Conservation (phyloP, 2,329 filamentous ascomycete genomes). For the Tolypocladium endophyticum region DNA sequence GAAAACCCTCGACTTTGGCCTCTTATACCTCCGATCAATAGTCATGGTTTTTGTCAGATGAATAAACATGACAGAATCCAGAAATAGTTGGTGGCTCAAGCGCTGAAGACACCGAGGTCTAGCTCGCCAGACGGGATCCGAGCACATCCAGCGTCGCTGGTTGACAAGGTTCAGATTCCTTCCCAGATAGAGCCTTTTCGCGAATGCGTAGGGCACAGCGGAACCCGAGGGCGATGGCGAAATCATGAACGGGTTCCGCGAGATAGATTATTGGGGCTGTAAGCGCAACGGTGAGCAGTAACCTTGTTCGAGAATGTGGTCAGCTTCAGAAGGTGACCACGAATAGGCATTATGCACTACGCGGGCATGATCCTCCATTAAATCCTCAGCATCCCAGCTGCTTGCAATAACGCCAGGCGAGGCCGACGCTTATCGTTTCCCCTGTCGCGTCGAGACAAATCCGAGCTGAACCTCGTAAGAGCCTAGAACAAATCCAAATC, state of each 20-base stretch:
- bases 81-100: neutral
- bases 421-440: neutral
- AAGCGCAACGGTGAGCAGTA: neutral
- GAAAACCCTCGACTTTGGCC: neutral
- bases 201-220: neutral
- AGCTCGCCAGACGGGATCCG: neutral
- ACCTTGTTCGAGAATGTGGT: neutral
- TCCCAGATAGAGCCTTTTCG: neutral
- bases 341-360: neutral
- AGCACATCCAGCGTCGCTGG: neutral
- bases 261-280: neutral
- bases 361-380: neutral
- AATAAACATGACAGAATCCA: neutral
- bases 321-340: neutral
- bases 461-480: neutral
- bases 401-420: neutral
- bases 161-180: neutral
- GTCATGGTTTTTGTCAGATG: neutral
- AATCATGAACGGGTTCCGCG: neutral
- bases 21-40: neutral
- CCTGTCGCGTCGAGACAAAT: neutral
- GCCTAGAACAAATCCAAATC: neutral
- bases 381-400: neutral
- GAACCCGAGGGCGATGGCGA: neutral
- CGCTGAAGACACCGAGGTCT: neutral